Evolutionary conservation across 2,329 filamentous ascomycete species (phyloP), one percentile per base, ranked within the genome.

Genomic region (Emergomyces orientalis): DNA sequence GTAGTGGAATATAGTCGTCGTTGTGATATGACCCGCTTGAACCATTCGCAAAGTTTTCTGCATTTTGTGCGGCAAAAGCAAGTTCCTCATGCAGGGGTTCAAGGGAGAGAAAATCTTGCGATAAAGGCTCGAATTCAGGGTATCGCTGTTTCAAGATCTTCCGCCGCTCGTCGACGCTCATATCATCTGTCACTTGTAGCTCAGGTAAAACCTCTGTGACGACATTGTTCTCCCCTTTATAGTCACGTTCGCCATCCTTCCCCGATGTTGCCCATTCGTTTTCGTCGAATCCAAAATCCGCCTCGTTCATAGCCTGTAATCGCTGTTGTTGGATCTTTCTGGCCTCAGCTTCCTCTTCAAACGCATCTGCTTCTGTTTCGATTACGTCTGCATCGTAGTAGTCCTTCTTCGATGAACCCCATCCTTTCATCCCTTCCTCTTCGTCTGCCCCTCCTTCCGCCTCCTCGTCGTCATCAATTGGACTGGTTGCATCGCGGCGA

Each of bases 231-330:
- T 67, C 78, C 64, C 80, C 63, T 59, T 80, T 79, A 41, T 80
- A 79, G 1, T 80, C 79, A 8, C 72, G 78, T 1, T 78, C 78
- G 27, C 80, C 79, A 19, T 79, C 80, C 65, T 78, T 75, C 56
- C 81, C 82, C 19, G 81, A 78, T 32, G 83, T 85, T 45, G 87
- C 74, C 94, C 93, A 97, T 68, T 95, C 91, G 51, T 86, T 83
- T 71, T 95, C 90, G 69, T 97, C 91, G 67, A 97, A 95, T 9
- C 91, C 88, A 71, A 97, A 99, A 73, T 99, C 94, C 47, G 89
- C 88, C 68, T 95, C 92, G 6, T 86, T 85, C 89, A 99, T 94
- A 67, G 88, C 87, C 68, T 91, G 83, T 30, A 97, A 76, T 72
- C 94, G 93, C 81, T 96, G 97, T 76, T 91, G 87, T 74, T 97